Base-by-base conservation (phyloP, 2,329 filamentous ascomycete species). In the Meredithiella fracta region DNA sequence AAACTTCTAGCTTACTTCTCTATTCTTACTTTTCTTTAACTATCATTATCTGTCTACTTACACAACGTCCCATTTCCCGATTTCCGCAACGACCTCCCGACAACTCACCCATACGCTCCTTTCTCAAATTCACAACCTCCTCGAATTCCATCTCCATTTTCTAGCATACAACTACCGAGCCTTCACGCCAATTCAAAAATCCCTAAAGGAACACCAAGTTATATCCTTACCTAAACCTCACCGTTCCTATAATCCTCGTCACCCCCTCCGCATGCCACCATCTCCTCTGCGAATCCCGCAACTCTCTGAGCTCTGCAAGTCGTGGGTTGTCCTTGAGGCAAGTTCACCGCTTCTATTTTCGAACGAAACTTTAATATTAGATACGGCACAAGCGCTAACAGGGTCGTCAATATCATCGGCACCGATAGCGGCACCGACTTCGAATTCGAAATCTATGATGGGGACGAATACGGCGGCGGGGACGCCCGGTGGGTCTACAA, bases 281-380 rank as follows among this genome's bases (percentile, higher is more conserved):
- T 38, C 51, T 15, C 55, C 47, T 11, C 20, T 57, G 14, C 20
- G 25, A 8, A 29, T 34, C 31, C 26, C 52, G 26, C 56, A 58
- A 29, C 14, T 58, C n/a, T 25, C 53, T 26, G 56, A 58, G 47
- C 50, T 59, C 22, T 31, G 31, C 6, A 42, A 55, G 53, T 34
- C 54, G 25, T 59, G 57, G 57, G 11, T 25, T 3, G 55, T 49
- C 15, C 53, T 59, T 20, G 57, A 55, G 34, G 47, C 51, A 11
- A 15, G 26, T 7, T 26, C 34, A 20, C 31, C 53, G 3, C 49
- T 42, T 2, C 54, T 59, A 4, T 26, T 50, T 4, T 22, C 57
- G 7, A 59, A 59, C 42, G 3, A 26, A 2, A 11, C 54, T 15
- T 47, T 55, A 17, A 47, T 59, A 31, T 29, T 37, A 20, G 20